Conservation (phyloP, 2,329 filamentous ascomycete genomes). For the Hymenoscyphus scutula region DNA sequence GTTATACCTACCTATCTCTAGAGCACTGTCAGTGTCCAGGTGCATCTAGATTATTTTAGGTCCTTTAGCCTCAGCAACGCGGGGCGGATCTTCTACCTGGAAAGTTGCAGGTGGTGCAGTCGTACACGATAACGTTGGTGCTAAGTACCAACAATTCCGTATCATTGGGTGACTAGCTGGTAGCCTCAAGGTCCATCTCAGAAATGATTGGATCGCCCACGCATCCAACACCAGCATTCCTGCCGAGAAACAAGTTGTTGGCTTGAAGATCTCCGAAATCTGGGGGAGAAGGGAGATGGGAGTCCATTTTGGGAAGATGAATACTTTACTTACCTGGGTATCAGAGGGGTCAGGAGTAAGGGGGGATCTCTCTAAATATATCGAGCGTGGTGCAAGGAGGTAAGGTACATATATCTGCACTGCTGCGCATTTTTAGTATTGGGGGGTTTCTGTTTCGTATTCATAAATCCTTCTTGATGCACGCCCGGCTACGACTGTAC, state of each 20-base stretch:
- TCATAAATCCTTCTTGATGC: not conserved
- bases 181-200: not conserved
- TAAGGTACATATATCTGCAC: not conserved
- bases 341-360: not conserved
- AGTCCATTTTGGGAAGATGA: not conserved
- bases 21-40: too few relatives aligned
- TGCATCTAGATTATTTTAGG: not conserved
- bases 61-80: not conserved
- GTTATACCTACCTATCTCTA: too few relatives aligned
- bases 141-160: not conserved
- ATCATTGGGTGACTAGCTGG: too few relatives aligned
- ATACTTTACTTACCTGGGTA: too few relatives aligned
- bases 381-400: not conserved
- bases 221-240: not conserved
- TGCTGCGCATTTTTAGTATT: not conserved
- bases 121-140: constrained; percentile 2
- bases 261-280: not conserved
- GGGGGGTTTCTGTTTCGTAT: not conserved
- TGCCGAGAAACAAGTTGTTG: not conserved
- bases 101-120: constrained; percentile 1
- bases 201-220: not conserved
- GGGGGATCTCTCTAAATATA: not conserved
- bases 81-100: not conserved
- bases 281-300: not conserved
- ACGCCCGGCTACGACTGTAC: not conserved